Evolutionary conservation across 805 yeast genomes (phyloP).

Genomic region (Spathaspora gorwiae): DNA sequence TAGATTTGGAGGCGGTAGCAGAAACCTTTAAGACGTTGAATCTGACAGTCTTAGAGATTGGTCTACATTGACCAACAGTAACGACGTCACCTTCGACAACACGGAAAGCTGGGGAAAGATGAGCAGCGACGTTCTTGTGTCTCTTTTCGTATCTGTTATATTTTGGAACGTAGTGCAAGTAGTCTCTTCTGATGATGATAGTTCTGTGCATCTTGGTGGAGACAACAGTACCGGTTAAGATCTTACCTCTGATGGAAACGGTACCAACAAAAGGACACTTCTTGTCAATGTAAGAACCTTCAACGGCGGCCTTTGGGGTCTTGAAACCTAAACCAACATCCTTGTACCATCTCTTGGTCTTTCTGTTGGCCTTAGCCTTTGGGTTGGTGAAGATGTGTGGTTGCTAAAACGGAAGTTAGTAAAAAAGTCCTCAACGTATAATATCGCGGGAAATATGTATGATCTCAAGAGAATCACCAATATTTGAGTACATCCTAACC

Average conservation of each 20-base stretch:
- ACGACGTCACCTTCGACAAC: conserved; percentile 98
- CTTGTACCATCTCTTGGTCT: conserved; percentile 99
- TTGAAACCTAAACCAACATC: conserved; percentile 99
- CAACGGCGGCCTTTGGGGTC: conserved; percentile 98
- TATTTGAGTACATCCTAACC: no score
- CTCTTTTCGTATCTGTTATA: conserved; percentile 99
- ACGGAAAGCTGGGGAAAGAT: conserved; percentile 99
- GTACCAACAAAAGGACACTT: conserved; percentile 99
- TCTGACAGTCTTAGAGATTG: conserved; percentile 99
- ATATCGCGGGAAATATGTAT: no score
- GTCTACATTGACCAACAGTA: conserved; percentile 99
- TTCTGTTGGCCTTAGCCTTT: conserved; percentile 97
- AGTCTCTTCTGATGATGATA: conserved; percentile 98
- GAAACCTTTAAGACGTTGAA: conserved; percentile 98
- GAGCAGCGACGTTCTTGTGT: conserved; percentile 99
- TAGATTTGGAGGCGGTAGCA: conserved; percentile 80
- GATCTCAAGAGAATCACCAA: no score
- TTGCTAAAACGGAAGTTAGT: conserved; percentile 57
- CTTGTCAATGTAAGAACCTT: conserved; percentile 99
- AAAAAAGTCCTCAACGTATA: not conserved
- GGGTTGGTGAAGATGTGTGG: conserved; percentile 99
- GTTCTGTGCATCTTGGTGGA: conserved; percentile 99
- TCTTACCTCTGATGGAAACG: conserved; percentile 98
- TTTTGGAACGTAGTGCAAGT: conserved; percentile 99
- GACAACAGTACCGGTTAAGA: conserved; percentile 98